These are phyloP conservation scores for Pythium pyrilobum DNA, from an alignment of 352 stramenopile species.

Conservation along the genomic window DNA sequence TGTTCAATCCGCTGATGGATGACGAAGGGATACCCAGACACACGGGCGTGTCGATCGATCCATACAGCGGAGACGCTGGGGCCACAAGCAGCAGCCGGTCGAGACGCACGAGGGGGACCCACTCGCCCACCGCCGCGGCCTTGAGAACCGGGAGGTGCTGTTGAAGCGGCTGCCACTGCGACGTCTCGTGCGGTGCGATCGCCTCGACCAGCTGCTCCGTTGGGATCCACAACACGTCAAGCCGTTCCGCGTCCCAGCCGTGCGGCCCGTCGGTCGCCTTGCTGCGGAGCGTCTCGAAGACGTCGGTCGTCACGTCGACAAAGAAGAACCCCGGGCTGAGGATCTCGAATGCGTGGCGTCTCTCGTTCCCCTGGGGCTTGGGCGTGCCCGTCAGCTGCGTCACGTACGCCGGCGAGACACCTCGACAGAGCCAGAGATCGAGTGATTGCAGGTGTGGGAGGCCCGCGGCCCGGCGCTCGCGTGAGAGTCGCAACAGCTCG, in stretches of 20 bases:
- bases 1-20: too few relatives aligned
- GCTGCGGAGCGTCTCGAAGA: not conserved
- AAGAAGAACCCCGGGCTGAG: slow-evolving; percentile 20
- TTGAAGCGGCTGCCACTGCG: not conserved
- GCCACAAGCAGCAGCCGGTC: not conserved
- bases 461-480: slow-evolving; percentile 4
- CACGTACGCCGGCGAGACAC: slow-evolving; percentile 23
- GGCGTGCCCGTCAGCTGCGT: slow-evolving; percentile 10
- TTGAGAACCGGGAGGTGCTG: slow-evolving; percentile 1
- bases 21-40: slow-evolving; percentile 4
- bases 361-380: not conserved
- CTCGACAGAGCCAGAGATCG: slow-evolving; percentile 30
- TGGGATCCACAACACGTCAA: not conserved
- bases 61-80: not conserved
- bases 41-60: not conserved
- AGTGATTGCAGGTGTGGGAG: not conserved
- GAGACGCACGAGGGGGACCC: slow-evolving; percentile 3
- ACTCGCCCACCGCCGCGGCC: not conserved
- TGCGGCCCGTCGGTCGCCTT: too few relatives aligned
- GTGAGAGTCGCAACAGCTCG: slow-evolving; percentile 19
- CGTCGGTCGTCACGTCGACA: not conserved
- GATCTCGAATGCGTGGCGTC: slow-evolving; percentile 6
- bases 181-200: not conserved
- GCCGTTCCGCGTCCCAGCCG: not conserved
- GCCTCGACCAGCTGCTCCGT: not conserved